phyloP scores from a whole-genome alignment of 2,329 filamentous ascomycete species.

The Didymella glomerata region DNA sequence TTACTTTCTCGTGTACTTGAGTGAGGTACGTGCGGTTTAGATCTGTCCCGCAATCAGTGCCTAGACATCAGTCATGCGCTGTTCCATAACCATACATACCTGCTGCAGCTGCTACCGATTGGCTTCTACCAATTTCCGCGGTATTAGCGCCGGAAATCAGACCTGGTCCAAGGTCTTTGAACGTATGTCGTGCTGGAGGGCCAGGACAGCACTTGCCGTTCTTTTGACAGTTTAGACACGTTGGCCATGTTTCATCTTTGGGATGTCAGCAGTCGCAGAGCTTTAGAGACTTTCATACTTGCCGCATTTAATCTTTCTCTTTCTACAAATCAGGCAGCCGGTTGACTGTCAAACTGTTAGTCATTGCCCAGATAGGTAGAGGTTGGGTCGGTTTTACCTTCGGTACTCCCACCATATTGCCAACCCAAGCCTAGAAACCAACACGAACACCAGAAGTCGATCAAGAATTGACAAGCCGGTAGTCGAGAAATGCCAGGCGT shows the following conservation, averaged over 20 bases:
- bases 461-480: neutral
- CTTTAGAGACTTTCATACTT: slow-evolving; percentile 3
- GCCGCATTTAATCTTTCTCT: slow-evolving; percentile 40
- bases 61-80: neutral
- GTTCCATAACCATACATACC: neutral
- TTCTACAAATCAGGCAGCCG: slow-evolving; percentile 45
- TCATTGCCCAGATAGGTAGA: neutral
- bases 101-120: neutral
- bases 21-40: slow-evolving; percentile 26
- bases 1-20: slow-evolving; percentile 38
- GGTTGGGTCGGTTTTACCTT: slow-evolving; percentile 27
- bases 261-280: slow-evolving; percentile 20
- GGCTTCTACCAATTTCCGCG: neutral
- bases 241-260: slow-evolving; percentile 48
- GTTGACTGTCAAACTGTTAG: slow-evolving; percentile 25
- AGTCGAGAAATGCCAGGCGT: slow-evolving; percentile 1
- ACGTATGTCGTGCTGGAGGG: slow-evolving; percentile 45
- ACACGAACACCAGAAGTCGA: neutral
- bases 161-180: slow-evolving; percentile 40
- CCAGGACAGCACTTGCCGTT: slow-evolving; percentile 48
- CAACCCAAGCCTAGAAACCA: neutral
- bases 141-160: slow-evolving; percentile 18
- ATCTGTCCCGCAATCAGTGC: slow-evolving; percentile 18
- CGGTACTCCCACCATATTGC: slow-evolving; percentile 45
- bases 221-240: slow-evolving; percentile 46